A percentile compares a stretch with the other conserved stretches of the same genome.
These are phyloP conservation scores for Mortierella sp. DNA, from an alignment of 371 early-diverging fungal genomes.

Conservation along the genomic window DNA sequence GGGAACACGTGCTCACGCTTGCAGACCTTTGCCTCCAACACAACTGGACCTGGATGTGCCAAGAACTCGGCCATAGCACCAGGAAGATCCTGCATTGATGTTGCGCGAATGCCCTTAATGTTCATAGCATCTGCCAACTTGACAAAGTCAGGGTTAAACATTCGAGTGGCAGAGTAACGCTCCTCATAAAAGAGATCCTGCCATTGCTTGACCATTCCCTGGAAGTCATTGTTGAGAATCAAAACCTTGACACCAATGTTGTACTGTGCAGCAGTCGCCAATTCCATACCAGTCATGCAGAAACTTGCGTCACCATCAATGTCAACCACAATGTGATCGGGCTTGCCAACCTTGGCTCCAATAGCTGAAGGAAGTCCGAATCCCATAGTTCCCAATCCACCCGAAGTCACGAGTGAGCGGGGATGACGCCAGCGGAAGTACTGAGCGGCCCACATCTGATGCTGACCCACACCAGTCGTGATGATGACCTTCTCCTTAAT, in stretches of 20 bases:
- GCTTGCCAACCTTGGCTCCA: slow-evolving; percentile 95
- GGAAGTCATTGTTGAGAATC: slow-evolving; percentile 97
- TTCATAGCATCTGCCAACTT: slow-evolving; percentile 96
- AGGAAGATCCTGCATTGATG: slow-evolving; percentile 87
- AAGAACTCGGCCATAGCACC: slow-evolving; percentile 91
- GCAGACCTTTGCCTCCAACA: slow-evolving; percentile 92
- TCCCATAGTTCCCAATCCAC: slow-evolving; percentile 98
- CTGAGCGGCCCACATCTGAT: slow-evolving; percentile 98
- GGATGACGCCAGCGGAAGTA: slow-evolving; percentile 91
- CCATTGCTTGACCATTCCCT: slow-evolving; percentile 99
- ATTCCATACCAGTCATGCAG: slow-evolving; percentile 98
- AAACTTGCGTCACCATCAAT: slow-evolving; percentile 98
- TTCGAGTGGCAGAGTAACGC: slow-evolving; percentile 92
- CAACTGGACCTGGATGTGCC: slow-evolving; percentile 86
- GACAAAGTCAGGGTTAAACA: slow-evolving; percentile 98
- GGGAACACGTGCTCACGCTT: slow-evolving; percentile 95
- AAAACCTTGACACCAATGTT: slow-evolving; percentile 97
- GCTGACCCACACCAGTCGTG: slow-evolving; percentile 97
- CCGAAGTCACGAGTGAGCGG: slow-evolving; percentile 91
- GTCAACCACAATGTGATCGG: slow-evolving; percentile 94
- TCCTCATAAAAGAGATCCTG: slow-evolving; percentile 97
- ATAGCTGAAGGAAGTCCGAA: slow-evolving; percentile 96
- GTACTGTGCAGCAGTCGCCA: slow-evolving; percentile 96
- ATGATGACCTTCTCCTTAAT: slow-evolving; percentile 94
- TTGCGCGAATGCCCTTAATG: slow-evolving; percentile 88